These are phyloP conservation scores for Hydnomerulius pinastri DNA, from an alignment of 768 basidiomycete species.

Conservation along the genomic window DNA sequence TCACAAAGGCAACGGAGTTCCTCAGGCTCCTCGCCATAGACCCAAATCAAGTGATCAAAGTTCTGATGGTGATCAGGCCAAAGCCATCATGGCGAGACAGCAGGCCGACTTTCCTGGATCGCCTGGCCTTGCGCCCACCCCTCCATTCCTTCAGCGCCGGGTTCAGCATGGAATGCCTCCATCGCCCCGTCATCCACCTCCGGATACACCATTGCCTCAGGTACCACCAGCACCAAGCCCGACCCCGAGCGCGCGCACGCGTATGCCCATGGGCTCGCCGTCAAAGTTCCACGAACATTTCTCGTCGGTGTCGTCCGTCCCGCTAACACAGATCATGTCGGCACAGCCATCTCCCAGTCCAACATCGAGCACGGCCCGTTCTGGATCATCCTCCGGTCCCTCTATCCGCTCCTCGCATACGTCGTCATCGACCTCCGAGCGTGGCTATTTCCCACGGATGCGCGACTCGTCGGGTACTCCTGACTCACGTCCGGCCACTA, in stretches of 20 bases:
- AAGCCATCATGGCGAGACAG: conserved; percentile 11
- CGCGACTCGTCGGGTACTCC: conserved; percentile 9
- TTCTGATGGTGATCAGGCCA: conserved; percentile 10
- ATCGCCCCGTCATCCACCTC: conserved; percentile 30
- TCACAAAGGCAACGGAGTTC: not conserved
- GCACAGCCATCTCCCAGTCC: conserved; percentile 13
- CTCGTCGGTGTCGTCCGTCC: conserved; percentile 29
- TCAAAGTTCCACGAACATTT: conserved; percentile 38
- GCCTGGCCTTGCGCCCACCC: conserved; percentile 11
- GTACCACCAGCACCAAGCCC: conserved; percentile 23
- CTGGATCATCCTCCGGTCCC: conserved; percentile 30
- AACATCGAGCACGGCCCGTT: conserved; percentile 24
- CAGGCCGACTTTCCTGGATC: conserved; percentile 11
- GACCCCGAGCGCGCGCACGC: not conserved
- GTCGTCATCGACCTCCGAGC: conserved; percentile 19
- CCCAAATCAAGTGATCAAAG: not conserved
- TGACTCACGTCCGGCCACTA: conserved; percentile 22
- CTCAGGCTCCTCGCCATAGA: not conserved
- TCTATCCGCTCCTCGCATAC: conserved; percentile 29
- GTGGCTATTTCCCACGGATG: conserved; percentile 6
- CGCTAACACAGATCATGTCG: conserved; percentile 13
- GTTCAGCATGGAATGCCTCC: conserved; percentile 25
- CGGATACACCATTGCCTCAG: conserved; percentile 28
- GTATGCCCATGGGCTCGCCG: conserved; percentile 11
- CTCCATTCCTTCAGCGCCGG: conserved; percentile 32